Evolutionary conservation across 192 early-diverging fungal species (phyloP).

Genomic region (Gorgonomyces haynaldii): DNA sequence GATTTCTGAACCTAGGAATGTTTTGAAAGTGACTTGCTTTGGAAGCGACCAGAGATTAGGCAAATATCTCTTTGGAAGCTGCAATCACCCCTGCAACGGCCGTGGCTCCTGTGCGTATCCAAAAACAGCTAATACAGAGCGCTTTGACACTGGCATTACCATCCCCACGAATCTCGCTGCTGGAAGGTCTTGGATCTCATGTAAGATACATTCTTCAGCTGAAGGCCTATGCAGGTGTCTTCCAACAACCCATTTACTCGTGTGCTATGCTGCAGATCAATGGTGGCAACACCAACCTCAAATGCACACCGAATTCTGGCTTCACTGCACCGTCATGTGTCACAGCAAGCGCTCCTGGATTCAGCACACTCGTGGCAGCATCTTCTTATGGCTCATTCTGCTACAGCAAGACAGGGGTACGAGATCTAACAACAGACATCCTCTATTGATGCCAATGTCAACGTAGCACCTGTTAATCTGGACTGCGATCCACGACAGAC

Average conservation of each 20-base stretch:
- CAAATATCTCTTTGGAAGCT: slow-evolving; percentile 1
- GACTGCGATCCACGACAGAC: slow-evolving; percentile 10
- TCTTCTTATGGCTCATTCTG: slow-evolving; percentile 6
- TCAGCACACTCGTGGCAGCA: background rate
- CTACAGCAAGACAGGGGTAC: slow-evolving; percentile 5
- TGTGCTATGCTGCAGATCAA: slow-evolving; percentile 5
- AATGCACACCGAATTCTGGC: background rate
- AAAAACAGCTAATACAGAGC: background rate
- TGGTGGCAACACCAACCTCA: slow-evolving; percentile 8
- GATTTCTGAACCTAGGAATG: background rate
- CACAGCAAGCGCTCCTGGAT: background rate
- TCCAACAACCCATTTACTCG: slow-evolving; percentile 3
- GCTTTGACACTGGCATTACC: slow-evolving; percentile 12
- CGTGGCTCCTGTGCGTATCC: background rate
- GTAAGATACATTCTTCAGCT: slow-evolving; percentile 9
- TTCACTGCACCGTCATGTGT: background rate
- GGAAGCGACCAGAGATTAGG: slow-evolving; percentile 1
- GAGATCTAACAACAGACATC: background rate
- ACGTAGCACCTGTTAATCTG: slow-evolving; percentile 3
- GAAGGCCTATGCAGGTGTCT: slow-evolving; percentile 5
- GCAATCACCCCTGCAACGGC: slow-evolving; percentile 13
- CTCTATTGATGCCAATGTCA: slow-evolving; percentile 4
- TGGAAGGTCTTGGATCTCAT: background rate
- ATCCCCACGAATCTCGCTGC: slow-evolving; percentile 9
- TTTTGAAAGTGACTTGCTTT: slow-evolving; percentile 15